Percentiles rank a stretch among this genome's conserved stretches.
Conservation (phyloP, 352 stramenopile species). For the Phytophthora rubi region DNA sequence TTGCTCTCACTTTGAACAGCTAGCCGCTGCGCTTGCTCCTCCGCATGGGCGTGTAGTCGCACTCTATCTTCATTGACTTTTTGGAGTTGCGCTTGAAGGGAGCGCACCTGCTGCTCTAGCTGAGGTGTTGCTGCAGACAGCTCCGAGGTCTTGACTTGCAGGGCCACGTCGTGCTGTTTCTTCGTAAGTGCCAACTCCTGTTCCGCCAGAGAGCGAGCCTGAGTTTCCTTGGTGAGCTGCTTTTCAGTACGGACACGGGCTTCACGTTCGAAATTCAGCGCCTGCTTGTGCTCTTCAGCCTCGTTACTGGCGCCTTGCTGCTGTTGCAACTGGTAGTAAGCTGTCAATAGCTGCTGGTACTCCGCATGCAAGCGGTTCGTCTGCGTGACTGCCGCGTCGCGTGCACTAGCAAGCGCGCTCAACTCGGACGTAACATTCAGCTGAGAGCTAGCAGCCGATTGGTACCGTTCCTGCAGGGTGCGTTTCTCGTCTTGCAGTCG, state of each 20-base stretch:
- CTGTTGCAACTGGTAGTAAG: constrained; percentile 74
- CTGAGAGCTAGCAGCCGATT: constrained; percentile 59
- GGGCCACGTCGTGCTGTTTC: constrained; percentile 70
- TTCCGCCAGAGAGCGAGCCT: constrained; percentile 60
- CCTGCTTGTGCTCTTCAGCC: constrained; percentile 61
- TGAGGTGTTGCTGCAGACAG: constrained; percentile 46
- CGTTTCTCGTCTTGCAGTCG: constrained; percentile 75
- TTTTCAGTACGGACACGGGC: constrained; percentile 61
- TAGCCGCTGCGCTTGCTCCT: constrained; percentile 40
- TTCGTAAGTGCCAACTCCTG: constrained; percentile 78
- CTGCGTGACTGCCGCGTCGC: constrained; percentile 74
- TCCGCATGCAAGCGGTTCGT: constrained; percentile 76
- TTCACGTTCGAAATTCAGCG: constrained; percentile 69
- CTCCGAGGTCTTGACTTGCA: constrained; percentile 70
- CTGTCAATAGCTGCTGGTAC: constrained; percentile 75
- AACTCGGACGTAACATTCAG: constrained; percentile 61
- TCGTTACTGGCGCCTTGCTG: constrained; percentile 63
- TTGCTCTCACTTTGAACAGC: constrained; percentile 42
- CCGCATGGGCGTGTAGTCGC: constrained; percentile 38
- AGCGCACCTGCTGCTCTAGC: constrained; percentile 55
- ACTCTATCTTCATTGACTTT: constrained; percentile 51
- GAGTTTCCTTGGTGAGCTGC: constrained; percentile 64
- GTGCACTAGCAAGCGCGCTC: constrained; percentile 60
- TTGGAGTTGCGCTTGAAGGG: constrained; percentile 38
- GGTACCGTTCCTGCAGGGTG: constrained; percentile 63